A percentile compares a stretch with the other conserved stretches of the same genome.
Conservation (phyloP, 345 rosid genomes). For the Hibiscus trionum region DNA sequence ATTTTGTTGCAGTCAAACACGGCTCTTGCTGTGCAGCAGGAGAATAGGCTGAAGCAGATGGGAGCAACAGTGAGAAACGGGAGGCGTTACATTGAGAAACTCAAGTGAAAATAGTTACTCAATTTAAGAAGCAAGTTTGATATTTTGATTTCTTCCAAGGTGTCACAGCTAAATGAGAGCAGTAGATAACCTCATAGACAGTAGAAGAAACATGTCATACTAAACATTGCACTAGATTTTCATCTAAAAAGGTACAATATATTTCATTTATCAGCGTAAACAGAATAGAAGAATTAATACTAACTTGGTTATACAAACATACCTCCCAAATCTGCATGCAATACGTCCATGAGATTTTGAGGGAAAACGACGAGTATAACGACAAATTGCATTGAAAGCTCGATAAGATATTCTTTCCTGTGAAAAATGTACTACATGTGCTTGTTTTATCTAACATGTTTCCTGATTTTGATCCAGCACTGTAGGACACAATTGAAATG, state of each 20-base stretch:
- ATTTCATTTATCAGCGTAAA: background rate
- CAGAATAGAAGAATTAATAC: background rate
- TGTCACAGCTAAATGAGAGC: background rate
- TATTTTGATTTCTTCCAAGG: background rate
- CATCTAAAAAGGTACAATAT: background rate
- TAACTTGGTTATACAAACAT: conserved; percentile 12
- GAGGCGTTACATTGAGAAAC: too few relatives aligned
- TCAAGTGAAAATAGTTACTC: background rate
- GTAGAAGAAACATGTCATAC: background rate
- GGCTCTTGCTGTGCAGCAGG: background rate
- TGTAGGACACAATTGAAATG: conserved; percentile 37
- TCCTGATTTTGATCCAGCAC: conserved; percentile 24
- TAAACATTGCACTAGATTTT: background rate
- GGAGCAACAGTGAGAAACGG: too few relatives aligned
- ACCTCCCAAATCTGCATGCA: conserved; percentile 79
- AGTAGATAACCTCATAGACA: background rate
- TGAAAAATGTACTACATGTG: conserved; percentile 1
- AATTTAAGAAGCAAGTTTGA: background rate
- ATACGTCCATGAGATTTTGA: conserved; percentile 80
- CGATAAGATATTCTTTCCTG: background rate
- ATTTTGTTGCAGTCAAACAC: background rate
- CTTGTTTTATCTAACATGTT: background rate
- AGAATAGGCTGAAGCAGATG: background rate
- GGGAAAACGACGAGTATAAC: conserved; percentile 61
- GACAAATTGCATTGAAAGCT: conserved; percentile 7